phyloP scores from a whole-genome alignment of 2,329 filamentous ascomycete genomes.

The Colletotrichum sp. region DNA sequence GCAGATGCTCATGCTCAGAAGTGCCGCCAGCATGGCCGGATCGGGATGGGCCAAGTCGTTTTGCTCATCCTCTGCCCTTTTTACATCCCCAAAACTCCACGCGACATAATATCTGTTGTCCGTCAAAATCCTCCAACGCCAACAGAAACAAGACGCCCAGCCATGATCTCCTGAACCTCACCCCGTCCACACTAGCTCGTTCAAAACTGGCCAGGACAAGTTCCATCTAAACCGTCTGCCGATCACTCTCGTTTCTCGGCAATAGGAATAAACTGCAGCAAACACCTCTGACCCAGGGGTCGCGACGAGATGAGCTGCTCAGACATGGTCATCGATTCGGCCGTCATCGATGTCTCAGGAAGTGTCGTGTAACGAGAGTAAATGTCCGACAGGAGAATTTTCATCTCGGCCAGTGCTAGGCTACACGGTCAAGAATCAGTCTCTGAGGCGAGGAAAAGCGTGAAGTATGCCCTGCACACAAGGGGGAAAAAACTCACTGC shows the following conservation, averaged over 20 bases:
- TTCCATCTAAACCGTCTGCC: neutral
- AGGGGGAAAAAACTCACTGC: constrained; percentile 53
- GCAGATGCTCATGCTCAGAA: neutral
- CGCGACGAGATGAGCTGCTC: constrained; percentile 72
- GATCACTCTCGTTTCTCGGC: constrained; percentile 1
- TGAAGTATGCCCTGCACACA: neutral
- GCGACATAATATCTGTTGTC: neutral
- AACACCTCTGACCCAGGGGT: constrained; percentile 62
- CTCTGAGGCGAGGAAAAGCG: neutral
- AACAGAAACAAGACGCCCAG: neutral
- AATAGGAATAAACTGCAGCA: constrained; percentile 52
- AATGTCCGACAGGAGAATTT: constrained; percentile 63
- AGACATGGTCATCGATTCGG: constrained; percentile 64
- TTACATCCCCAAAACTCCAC: neutral
- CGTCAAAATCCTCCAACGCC: neutral
- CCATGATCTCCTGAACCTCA: neutral
- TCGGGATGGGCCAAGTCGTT: neutral
- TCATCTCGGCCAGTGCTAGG: constrained; percentile 72
- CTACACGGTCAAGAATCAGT: constrained; percentile 31
- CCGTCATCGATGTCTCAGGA: constrained; percentile 57
- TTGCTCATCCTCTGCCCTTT: neutral
- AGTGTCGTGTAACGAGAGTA: constrained; percentile 63
- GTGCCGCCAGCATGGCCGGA: neutral
- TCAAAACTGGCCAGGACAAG: neutral
- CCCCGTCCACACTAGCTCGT: neutral